These are phyloP conservation scores for Cyberlindnera mycetangii DNA, from an alignment of 805 yeast genomes.

Conservation along the genomic window DNA sequence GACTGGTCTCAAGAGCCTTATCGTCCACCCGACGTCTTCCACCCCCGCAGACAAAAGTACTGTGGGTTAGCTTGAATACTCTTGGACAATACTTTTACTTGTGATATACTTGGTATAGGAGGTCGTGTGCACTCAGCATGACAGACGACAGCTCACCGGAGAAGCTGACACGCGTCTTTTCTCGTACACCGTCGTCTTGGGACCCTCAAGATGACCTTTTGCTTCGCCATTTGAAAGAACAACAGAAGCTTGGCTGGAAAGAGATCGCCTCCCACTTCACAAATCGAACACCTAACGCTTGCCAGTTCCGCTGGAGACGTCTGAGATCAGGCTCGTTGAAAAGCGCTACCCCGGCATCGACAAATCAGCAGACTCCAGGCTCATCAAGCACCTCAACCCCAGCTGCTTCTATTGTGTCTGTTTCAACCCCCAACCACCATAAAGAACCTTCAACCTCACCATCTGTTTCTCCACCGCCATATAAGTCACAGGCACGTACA, in stretches of 20 bases:
- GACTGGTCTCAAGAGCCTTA: no score
- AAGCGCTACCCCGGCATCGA: slow-evolving; percentile 9
- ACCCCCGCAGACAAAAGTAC: background rate
- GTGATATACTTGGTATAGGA: no score
- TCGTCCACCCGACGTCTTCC: no score
- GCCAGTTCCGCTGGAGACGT: slow-evolving; percentile 88
- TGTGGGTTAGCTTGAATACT: no score
- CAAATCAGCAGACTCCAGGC: slow-evolving; percentile 13
- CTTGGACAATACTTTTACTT: no score
- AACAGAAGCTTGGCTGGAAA: slow-evolving; percentile 84
- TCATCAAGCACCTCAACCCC: slow-evolving; percentile 18
- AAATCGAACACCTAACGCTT: slow-evolving; percentile 83
- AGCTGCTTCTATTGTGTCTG: slow-evolving; percentile 8
- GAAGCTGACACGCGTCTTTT: slow-evolving; percentile 26
- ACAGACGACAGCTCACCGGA: slow-evolving; percentile 7
- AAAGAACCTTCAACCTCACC: slow-evolving; percentile 14
- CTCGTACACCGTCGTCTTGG: slow-evolving; percentile 61
- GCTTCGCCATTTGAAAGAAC: slow-evolving; percentile 74
- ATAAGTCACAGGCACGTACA: background rate
- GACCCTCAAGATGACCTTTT: slow-evolving; percentile 73
- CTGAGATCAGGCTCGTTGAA: slow-evolving; percentile 44
- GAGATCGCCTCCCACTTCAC: slow-evolving; percentile 78
- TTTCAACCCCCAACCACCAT: slow-evolving; percentile 11
- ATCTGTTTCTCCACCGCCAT: slow-evolving; percentile 16
- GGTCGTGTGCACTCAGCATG: background rate